Evolutionary conservation across 2,329 filamentous ascomycete genomes (phyloP), one percentile per base, ranked within the genome.

Genomic region (Curvularia lunata): DNA sequence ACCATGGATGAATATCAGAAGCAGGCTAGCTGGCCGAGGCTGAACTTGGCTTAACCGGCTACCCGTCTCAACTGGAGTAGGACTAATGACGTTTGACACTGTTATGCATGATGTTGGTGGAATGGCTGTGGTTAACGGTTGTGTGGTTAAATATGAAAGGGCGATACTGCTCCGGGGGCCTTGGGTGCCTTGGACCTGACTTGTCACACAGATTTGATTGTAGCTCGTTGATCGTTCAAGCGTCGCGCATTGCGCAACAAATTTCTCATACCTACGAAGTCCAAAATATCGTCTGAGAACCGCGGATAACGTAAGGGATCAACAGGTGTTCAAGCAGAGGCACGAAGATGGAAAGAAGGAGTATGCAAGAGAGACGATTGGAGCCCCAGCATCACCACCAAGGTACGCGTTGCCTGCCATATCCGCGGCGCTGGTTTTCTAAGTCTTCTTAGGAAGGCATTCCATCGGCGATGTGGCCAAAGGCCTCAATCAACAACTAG

Each of bases 1-100:
- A 61, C 48, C 45, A 51, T 55, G 54, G 47, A 5, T 58, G 57
- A 60, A 60, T 49, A 62, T 62, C 56, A 56, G 48, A 30, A 13
- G 18, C 47, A 45, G 57, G 43, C 54, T 58, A 58, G 48, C 47
- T 48, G 43, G 48, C 23, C 38, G 13, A 49, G 30, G 47, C 50
- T 18, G 16, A 54, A 54, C 60, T 61, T 56, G 52, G 54, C 25
- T 43, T 48, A 40, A 32, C 57, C 48, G 45, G 45, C 51, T 56
- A 57, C 45, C 58, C 48, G 54, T 53, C 41, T 52, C 52, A 50
- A 54, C 59, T 61, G 55, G 55, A 42, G 42, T 10, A 40, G n/a
- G 21, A n/a, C 52, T 51, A 21, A 65, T 65, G 62, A 65, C 53
- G 48, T 53, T 50, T 18, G 41, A 43, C 45, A n/a, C 8, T 12